Evolutionary conservation across 768 basidiomycete species (phyloP), one percentile per base, ranked within the genome.

Genomic region (Pisolithus orientalis): DNA sequence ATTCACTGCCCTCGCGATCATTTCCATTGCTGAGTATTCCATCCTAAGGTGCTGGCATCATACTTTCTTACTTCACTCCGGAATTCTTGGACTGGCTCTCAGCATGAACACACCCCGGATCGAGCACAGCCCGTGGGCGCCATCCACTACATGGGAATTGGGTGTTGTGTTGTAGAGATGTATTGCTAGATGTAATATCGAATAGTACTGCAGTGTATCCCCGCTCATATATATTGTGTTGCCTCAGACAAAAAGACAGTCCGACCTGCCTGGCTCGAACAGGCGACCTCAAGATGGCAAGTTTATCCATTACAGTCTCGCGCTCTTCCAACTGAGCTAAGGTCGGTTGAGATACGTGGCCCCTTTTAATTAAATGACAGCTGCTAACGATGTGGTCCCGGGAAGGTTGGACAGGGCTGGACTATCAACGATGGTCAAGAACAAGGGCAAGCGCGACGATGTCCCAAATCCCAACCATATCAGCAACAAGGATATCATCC

Each of bases 51-150:
- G 90, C 90, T 40, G 92, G 90, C 1, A 71, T 99, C 55, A 90
- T 99, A 57, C 66, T 97, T 56, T 86, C 85, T 5, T 99, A 99
- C 74, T 99, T 99, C 62, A 97, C 96, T 1, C 96, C 96, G 5
- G 84, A 96, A 32, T 94, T 98, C 71, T 76, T 99, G 57, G 89
- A 96, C 49, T 93, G 90, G 90, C 59, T 93, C 56, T 72, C 78
- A 8, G 61, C 49, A 16, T 67, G 63, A 45, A 49, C 46, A 31
- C 6, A 17, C 14, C 1, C 14, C 43, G 44, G 40, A n/a, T 27
- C 37, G 13, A 50, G 8, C 6, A 16, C 11, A 14, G 1, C 11
- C 34, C 34, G 21, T 21, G 21, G 21, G 1, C 21, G 21, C 21
- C 21, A 21, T 21, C 11, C 31, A 10, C 8, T 32, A 24, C 27